Conservation (phyloP, 2,329 filamentous ascomycete species). For the Stachybotrys echinatus region DNA sequence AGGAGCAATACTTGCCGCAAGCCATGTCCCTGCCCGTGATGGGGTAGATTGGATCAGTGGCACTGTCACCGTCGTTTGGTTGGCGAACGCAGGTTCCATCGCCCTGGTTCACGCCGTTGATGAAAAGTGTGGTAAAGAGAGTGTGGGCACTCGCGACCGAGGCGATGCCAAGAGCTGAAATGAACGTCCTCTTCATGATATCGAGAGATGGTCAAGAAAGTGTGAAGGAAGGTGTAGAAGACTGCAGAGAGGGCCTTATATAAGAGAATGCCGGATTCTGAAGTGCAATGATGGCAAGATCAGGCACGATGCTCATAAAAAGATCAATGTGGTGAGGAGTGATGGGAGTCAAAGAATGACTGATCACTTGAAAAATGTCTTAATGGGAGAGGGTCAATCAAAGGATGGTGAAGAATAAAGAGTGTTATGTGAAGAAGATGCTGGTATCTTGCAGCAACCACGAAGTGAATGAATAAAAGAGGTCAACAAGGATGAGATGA, state of each 20-base stretch:
- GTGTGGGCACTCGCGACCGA: constrained; percentile 49
- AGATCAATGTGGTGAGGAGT: too few relatives aligned
- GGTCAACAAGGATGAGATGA: not conserved
- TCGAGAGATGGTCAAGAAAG: not conserved
- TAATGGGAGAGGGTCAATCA: too few relatives aligned
- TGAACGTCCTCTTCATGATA: constrained; percentile 30
- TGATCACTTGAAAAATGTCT: too few relatives aligned
- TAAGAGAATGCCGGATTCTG: not conserved
- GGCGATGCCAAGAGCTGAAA: constrained; percentile 28
- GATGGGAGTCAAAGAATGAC: too few relatives aligned
- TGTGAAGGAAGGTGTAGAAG: constrained; percentile 2
- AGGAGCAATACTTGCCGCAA: constrained; percentile 51
- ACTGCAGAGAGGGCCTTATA: too few relatives aligned
- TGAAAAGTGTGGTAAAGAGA: constrained; percentile 56
- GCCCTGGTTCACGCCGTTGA: constrained; percentile 60
- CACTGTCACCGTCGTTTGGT: constrained; percentile 44
- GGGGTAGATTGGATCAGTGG: constrained; percentile 53
- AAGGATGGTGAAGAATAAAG: too few relatives aligned
- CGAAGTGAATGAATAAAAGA: not conserved
- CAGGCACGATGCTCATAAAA: too few relatives aligned
- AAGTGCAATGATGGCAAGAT: too few relatives aligned
- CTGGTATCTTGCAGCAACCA: too few relatives aligned
- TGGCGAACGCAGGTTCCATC: constrained; percentile 69
- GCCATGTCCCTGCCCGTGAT: constrained; percentile 60
- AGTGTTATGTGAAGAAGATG: too few relatives aligned